Conservation (phyloP, 768 basidiomycete species). For the Gloeopeniophorella convolvens region DNA sequence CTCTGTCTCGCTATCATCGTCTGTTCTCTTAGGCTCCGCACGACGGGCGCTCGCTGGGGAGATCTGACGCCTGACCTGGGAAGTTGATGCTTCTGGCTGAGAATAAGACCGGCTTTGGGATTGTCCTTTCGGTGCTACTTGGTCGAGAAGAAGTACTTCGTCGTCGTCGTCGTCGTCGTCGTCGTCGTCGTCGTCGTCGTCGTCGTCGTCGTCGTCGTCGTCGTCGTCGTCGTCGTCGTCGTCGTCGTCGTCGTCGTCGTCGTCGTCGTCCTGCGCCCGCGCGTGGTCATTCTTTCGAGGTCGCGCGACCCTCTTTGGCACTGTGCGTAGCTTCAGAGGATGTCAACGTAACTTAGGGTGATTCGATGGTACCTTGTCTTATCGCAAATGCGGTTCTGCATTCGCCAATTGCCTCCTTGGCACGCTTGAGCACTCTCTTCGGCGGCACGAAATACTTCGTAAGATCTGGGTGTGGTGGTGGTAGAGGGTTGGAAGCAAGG, state of each 20-base stretch:
- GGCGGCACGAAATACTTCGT: conserved; percentile 83
- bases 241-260: neutral
- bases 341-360: neutral
- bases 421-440: conserved; percentile 53
- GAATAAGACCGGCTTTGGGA: conserved; percentile 10
- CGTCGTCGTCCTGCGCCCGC: conserved; percentile 51
- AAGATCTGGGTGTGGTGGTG: conserved; percentile 81
- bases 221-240: neutral
- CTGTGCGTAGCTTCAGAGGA: conserved; percentile 28
- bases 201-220: conserved; percentile 16
- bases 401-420: conserved; percentile 47
- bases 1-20: conserved; percentile 51
- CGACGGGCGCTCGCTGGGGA: conserved; percentile 20
- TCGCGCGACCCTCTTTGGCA: conserved; percentile 55
- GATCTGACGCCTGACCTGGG: conserved; percentile 13
- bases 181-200: conserved; percentile 19
- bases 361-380: conserved; percentile 52
- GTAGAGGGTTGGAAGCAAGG: conserved; percentile 64
- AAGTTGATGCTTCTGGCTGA: conserved; percentile 26
- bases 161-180: conserved; percentile 41
- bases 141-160: conserved; percentile 20
- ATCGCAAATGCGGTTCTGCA: conserved; percentile 68
- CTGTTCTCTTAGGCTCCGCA: conserved; percentile 21
- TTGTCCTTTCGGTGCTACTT: neutral
- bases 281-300: conserved; percentile 57